Evolutionary conservation across 2,329 filamentous ascomycete genomes (phyloP).

Genomic region (Volutella citrinella): DNA sequence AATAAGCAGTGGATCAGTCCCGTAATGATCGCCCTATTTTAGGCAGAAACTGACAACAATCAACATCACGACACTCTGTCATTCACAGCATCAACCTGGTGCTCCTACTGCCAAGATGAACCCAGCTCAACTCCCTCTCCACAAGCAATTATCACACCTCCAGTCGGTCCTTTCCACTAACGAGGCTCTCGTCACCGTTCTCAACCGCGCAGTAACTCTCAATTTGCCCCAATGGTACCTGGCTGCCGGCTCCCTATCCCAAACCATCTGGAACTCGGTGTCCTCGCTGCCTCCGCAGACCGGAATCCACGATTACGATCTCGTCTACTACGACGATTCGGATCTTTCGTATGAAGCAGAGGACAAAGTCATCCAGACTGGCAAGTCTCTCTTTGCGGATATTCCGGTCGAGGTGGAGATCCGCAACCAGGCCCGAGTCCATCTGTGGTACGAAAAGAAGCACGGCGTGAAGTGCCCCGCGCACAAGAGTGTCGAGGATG

Average conservation of each 20-base stretch:
- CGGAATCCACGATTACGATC: constrained; percentile 36
- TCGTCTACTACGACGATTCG: constrained; percentile 32
- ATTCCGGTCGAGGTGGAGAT: constrained; percentile 32
- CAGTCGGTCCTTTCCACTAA: constrained; percentile 23
- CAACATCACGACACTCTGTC: no score
- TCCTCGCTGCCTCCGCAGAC: constrained; percentile 25
- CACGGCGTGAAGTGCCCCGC: constrained; percentile 28
- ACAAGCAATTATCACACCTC: constrained; percentile 23
- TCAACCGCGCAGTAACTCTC: constrained; percentile 23
- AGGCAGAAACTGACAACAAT: no score
- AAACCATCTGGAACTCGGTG: constrained; percentile 37
- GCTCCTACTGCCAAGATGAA: no score
- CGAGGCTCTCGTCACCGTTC: constrained; percentile 25
- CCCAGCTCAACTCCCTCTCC: constrained; percentile 23
- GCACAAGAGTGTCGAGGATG: constrained; percentile 29
- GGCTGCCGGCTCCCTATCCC: constrained; percentile 34
- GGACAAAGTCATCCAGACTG: constrained; percentile 30
- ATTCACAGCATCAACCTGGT: no score
- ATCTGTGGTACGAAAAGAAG: constrained; percentile 34
- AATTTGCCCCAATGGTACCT: constrained; percentile 34
- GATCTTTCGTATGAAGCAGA: constrained; percentile 37
- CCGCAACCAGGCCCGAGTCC: constrained; percentile 37
- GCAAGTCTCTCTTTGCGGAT: constrained; percentile 28
- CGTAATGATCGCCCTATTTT: no score
- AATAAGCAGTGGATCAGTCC: no score